Evolutionary conservation across 176 grass and related monocot genomes (phyloP).

Genomic region (Avena insularis): DNA sequence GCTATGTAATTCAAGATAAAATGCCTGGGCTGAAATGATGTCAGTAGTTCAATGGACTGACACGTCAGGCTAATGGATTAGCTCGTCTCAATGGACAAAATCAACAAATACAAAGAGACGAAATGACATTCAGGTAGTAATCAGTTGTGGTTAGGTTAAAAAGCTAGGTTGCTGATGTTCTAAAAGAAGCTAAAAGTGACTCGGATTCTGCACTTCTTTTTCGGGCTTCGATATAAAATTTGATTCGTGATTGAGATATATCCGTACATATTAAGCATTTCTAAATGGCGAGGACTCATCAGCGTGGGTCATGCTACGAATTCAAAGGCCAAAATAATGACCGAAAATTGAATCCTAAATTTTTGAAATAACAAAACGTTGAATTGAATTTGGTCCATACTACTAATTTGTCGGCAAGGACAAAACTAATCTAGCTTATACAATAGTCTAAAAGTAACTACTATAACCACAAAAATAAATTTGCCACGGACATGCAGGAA

Average conservation of each 20-base stretch:
- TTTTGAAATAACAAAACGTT: background rate
- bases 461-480: background rate
- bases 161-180: slow-evolving; percentile 27
- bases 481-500: background rate
- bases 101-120: background rate
- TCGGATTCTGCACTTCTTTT: background rate
- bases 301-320: background rate
- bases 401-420: background rate
- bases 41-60: background rate
- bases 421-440: background rate
- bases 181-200: slow-evolving; percentile 39
- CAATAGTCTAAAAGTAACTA: background rate
- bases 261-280: background rate
- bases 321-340: background rate
- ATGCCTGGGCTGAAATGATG: background rate
- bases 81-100: background rate
- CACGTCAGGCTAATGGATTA: slow-evolving; percentile 1
- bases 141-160: slow-evolving; percentile 25
- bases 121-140: background rate
- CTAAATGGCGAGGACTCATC: background rate
- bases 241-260: background rate
- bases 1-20: background rate
- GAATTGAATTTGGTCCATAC: background rate
- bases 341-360: background rate
- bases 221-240: background rate